Evolutionary conservation across 2,329 filamentous ascomycete species (phyloP), one percentile per base, ranked within the genome.

Genomic region (Fusarium sp.): DNA sequence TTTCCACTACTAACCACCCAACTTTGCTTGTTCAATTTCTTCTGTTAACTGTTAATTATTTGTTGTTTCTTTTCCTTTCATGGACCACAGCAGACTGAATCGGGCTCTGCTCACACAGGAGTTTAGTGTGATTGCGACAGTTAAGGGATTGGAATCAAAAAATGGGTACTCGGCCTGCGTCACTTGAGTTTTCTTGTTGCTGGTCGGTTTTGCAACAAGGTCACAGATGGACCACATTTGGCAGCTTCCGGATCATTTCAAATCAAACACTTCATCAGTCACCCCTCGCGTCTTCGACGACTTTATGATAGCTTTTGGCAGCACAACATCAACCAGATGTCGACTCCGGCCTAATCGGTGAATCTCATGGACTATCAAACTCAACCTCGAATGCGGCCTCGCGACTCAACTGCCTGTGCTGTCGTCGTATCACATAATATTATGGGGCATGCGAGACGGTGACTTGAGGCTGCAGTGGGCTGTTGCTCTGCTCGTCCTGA

Each of bases 221-320:
- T 77, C 74, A 74, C 76, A 71, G 74, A 77, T 75, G 76, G 76
- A 74, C 75, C 74, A 73, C 74, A 69, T 78, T 75, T 79, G 76
- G 73, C 78, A 79, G 74, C 77, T 76, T 77, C 76, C 77, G 76
- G 76, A 78, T 75, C 74, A 74, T 69, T 76, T 72, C 78, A 79
- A 80, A 76, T 78, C 74, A 79, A 77, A 76, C 74, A 75, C 74
- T 77, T 77, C 76, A 75, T 78, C 78, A 77, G 71, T 76, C 74
- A 76, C 76, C 74, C 74, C 74, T 76, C 74, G 71, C 74, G 70
- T 77, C 75, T 74, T 75, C 78, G 75, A 76, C 77, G 67, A 72
- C 74, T 76, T 72, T 71, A 76, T 79, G 74, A 76, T 78, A 78
- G 73, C 73, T 74, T 58, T 75, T 78, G 71, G 72, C 74, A 78